These are phyloP conservation scores for Astrocystis sublimbata DNA, from an alignment of 495 filamentous ascomycete genomes.

Conservation along the genomic window DNA sequence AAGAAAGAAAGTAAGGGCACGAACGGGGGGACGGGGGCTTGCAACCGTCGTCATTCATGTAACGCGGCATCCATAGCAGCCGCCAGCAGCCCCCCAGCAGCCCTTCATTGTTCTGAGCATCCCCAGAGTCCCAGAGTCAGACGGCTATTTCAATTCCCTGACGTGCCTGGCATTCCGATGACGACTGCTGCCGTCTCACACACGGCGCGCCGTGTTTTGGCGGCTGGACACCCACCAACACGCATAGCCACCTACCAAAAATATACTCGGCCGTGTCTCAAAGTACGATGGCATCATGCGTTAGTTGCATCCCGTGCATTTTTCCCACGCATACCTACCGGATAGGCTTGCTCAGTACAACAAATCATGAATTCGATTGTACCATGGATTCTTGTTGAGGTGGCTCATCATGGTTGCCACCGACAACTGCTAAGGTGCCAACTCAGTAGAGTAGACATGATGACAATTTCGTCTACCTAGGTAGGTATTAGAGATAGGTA, in stretches of 20 bases:
- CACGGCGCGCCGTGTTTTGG: neutral
- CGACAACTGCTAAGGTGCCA: neutral
- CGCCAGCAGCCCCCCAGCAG: too few species aligned
- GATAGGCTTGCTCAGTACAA: too few species aligned
- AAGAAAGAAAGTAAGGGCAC: slow-evolving; percentile 11
- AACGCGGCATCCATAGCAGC: slow-evolving; percentile 32
- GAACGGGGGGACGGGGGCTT: too few species aligned
- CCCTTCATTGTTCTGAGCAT: slow-evolving; percentile 18
- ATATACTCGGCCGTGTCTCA: slow-evolving; percentile 19
- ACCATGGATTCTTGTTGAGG: neutral
- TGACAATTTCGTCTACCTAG: slow-evolving; percentile 10
- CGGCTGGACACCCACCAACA: slow-evolving; percentile 6
- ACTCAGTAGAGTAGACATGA: neutral
- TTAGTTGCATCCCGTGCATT: neutral
- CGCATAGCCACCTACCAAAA: slow-evolving; percentile 18
- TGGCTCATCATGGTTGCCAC: neutral
- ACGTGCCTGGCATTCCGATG: slow-evolving; percentile 25
- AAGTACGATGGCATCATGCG: slow-evolving; percentile 2
- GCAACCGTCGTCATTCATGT: slow-evolving; percentile 34
- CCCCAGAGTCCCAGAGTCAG: too few species aligned
- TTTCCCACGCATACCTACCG: neutral
- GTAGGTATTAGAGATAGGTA: slow-evolving; percentile 14
- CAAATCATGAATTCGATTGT: neutral
- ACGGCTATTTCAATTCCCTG: slow-evolving; percentile 21
- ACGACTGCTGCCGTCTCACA: slow-evolving; percentile 19